Base-by-base conservation (phyloP, 106 monocot genomes). In the Allium sativum region DNA sequence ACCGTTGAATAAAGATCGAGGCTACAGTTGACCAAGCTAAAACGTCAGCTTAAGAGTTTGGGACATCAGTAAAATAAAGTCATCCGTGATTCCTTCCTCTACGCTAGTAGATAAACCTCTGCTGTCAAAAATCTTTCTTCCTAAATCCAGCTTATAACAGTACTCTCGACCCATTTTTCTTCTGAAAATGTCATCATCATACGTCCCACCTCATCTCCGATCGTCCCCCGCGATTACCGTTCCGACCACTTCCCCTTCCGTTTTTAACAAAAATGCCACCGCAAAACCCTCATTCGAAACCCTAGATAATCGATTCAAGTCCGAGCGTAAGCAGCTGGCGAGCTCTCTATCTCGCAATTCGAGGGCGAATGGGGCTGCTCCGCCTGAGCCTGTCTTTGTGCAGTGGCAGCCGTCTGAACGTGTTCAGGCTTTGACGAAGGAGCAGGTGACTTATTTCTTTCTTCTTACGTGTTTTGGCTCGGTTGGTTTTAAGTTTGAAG, bases 391-490 rank as follows among this genome's bases (percentile, higher is more conserved):
- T 21, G 72, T 81, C 2, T 81, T 76, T 41, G 46, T 58, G 51
- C 52, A 57, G 3, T 81, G 81, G 81, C 64, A 12, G 45, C 81
- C 81, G n/a, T 81, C 81, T 6, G 81, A 81, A 64, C 75, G 81
- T 21, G 81, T 76, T 3, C 46, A 71, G 44, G 44, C 43, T 10
- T 55, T 81, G 57, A 68, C 46, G 7, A 71, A 67, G 10, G 71
- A 81, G 18, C 81, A 81, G 81, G 81, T 76, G 40, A 1, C 9
- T 4, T 7, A 42, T 42, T 11, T 15, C 4, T 15, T 31, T 31
- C 31, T 31, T 31, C 31, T 31, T 31, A 31, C 5, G 31, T 31
- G 5, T 31, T 31, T 31, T 31, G 2, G 1, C 5, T 31, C 31
- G 31, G 5, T 31, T 31, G 31, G 31, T 31, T 31, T 31, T 31